phyloP scores from a whole-genome alignment of 306 rosid species.

The Arachis stenosperma region DNA sequence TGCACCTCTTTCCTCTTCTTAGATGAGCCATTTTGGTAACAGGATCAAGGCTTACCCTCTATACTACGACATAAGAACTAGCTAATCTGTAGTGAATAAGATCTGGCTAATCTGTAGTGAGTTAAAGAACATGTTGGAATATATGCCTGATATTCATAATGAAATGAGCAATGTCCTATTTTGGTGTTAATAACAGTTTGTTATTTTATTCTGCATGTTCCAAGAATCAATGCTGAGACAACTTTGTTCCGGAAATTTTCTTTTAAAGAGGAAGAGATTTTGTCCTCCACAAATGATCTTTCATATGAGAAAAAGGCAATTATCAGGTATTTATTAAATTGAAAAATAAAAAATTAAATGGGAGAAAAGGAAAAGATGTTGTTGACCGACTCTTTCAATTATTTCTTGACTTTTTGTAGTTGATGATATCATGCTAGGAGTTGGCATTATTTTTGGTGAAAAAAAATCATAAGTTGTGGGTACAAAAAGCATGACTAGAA shows the following conservation, averaged over 20 bases:
- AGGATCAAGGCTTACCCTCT: slow-evolving; percentile 40
- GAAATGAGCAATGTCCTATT: slow-evolving; percentile 9
- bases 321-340: slow-evolving; percentile 58
- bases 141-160: background rate
- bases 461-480: background rate
- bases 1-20: slow-evolving; percentile 33
- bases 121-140: slow-evolving; percentile 10
- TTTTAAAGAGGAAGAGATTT: too few species aligned
- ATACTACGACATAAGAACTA: slow-evolving; percentile 23
- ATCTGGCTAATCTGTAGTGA: background rate
- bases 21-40: slow-evolving; percentile 28
- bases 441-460: background rate
- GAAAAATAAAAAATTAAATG: background rate
- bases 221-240: background rate
- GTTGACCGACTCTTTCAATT: slow-evolving; percentile 46
- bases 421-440: background rate
- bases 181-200: slow-evolving; percentile 1
- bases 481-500: background rate
- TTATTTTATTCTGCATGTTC: background rate
- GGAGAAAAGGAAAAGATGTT: too few species aligned
- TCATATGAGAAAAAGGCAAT: background rate
- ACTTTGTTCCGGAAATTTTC: background rate
- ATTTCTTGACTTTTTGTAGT: background rate
- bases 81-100: slow-evolving; percentile 1
- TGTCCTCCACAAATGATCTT: background rate